phyloP scores from a whole-genome alignment of 2,329 filamentous ascomycete species.

The Diaporthe citri region DNA sequence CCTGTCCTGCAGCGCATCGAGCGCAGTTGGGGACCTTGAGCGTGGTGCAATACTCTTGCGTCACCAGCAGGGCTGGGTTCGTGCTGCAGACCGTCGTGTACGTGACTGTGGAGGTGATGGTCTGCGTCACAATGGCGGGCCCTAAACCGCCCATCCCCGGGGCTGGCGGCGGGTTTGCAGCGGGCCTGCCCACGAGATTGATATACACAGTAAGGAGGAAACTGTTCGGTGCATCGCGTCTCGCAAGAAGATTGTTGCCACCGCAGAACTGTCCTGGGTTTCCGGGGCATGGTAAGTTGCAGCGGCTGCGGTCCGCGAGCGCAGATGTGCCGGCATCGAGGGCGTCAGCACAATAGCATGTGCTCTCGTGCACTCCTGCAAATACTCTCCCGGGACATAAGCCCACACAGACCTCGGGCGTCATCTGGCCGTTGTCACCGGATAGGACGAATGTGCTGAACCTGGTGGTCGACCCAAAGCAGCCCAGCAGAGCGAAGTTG shows the following conservation, averaged over 20 bases:
- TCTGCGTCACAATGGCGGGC: constrained; percentile 16
- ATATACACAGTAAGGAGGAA: constrained; percentile 60
- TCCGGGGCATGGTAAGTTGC: constrained; percentile 57
- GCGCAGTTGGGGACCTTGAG: constrained; percentile 45
- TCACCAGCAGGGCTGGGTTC: constrained; percentile 49
- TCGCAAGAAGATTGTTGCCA: constrained; percentile 45
- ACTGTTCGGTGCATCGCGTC: constrained; percentile 47
- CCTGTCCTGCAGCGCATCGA: constrained; percentile 38
- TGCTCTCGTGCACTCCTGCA: constrained; percentile 37
- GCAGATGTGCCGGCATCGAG: constrained; percentile 57
- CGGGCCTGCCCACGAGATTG: constrained; percentile 45
- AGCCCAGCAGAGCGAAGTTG: constrained; percentile 40
- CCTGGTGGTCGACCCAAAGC: constrained; percentile 55
- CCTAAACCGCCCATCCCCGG: constrained; percentile 46
- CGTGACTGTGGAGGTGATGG: constrained; percentile 48
- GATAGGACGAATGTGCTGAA: constrained; percentile 59
- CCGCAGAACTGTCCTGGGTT: constrained; percentile 57
- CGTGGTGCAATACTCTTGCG: constrained; percentile 50
- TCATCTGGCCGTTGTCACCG: constrained; percentile 30
- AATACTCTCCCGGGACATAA: constrained; percentile 30
- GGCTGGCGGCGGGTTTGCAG: constrained; percentile 51
- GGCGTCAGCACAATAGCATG: constrained; percentile 60
- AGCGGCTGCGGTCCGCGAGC: constrained; percentile 48
- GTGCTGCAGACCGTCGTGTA: constrained; percentile 53
- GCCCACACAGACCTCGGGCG: constrained; percentile 36